A percentile compares a stretch with the other conserved stretches of the same genome.
These are phyloP conservation scores for Crithidia mellificae DNA, from an alignment of 208 protist genomes.

Conservation along the genomic window DNA sequence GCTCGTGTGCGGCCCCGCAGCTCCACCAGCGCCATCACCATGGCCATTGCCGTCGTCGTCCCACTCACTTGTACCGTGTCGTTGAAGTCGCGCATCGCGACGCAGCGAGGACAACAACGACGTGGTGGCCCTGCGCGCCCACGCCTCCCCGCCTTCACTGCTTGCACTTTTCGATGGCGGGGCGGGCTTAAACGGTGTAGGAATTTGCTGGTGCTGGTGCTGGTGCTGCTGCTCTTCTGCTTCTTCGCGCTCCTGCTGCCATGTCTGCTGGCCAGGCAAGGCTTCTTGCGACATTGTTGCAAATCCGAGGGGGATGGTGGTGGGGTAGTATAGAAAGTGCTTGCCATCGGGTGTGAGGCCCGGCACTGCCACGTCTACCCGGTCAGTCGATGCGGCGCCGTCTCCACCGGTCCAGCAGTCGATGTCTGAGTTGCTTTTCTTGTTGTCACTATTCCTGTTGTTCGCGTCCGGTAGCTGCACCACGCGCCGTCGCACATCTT, in stretches of 20 bases:
- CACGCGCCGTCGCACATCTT: conserved; percentile 34
- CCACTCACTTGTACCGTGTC: neutral
- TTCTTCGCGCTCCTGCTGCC: conserved; percentile 10
- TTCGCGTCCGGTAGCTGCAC: conserved; percentile 2
- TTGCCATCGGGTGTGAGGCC: neutral
- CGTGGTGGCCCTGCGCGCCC: too few relatives aligned
- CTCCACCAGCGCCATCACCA: neutral
- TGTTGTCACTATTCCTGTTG: too few relatives aligned
- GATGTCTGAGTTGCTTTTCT: neutral
- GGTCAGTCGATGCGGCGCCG: neutral
- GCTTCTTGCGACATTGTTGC: conserved; percentile 25
- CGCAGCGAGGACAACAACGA: too few relatives aligned
- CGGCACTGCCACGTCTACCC: neutral
- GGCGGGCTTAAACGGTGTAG: too few relatives aligned
- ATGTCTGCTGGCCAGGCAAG: conserved; percentile 14
- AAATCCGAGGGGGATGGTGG: conserved; percentile 46
- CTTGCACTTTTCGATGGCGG: too few relatives aligned
- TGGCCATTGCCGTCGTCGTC: neutral
- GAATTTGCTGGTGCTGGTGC: too few relatives aligned
- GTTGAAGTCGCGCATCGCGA: too few relatives aligned
- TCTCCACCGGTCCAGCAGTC: neutral
- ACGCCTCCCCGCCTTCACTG: too few relatives aligned
- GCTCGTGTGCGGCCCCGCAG: neutral
- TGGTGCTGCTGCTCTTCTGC: neutral
- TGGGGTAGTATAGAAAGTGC: conserved; percentile 31